Conservation (phyloP, 2,329 filamentous ascomycete species). For the Talaromyces sp. region DNA sequence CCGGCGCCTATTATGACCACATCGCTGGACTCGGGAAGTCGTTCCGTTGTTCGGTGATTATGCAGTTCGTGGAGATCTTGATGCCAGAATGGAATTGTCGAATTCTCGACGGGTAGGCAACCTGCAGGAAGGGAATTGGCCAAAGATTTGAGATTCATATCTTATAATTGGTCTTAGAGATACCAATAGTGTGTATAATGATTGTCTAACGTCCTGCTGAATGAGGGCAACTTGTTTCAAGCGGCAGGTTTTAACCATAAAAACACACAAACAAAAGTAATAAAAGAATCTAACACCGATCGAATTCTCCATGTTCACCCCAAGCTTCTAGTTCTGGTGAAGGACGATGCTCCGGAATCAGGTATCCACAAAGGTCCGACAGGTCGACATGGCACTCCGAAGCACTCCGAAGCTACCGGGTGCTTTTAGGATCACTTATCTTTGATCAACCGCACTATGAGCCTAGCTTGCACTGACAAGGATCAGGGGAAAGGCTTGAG, state of each 20-base stretch:
- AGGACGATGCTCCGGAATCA: not conserved
- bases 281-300: not conserved
- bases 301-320: not conserved
- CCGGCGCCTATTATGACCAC: conserved; percentile 9
- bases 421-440: not conserved
- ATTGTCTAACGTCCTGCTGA: not conserved
- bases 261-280: not conserved
- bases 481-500: not conserved
- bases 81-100: conserved; percentile 2
- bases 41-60: not conserved
- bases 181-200: not conserved
- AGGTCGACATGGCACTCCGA: not conserved
- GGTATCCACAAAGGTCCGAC: not conserved
- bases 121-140: not conserved
- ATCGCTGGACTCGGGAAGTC: not conserved
- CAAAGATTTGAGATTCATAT: not conserved
- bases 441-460: not conserved
- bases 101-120: not conserved
- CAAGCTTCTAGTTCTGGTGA: not conserved
- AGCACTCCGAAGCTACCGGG: not conserved
- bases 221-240: not conserved
- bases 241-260: too few relatives aligned
- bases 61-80: not conserved
- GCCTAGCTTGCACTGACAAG: not conserved
- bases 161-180: not conserved